A percentile compares a stretch with the other conserved stretches of the same genome.
phyloP scores from a whole-genome alignment of 2,329 filamentous ascomycete genomes.

The Aspergillus fumigatiaffinis region DNA sequence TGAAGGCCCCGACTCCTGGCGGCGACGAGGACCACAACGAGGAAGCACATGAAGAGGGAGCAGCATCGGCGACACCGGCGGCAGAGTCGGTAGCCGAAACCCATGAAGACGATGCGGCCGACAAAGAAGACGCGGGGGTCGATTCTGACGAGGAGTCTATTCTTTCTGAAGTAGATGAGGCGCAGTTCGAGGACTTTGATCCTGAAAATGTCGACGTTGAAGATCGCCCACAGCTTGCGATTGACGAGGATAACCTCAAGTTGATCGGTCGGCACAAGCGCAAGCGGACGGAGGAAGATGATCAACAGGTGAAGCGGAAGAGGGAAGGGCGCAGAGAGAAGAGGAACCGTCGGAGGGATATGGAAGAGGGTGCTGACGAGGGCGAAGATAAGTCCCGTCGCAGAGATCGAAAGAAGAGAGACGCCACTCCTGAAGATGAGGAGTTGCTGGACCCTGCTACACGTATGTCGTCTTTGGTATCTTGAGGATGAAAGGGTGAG shows the following conservation, averaged over 20 bases:
- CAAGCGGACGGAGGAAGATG: constrained; percentile 60
- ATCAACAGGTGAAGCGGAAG: constrained; percentile 66
- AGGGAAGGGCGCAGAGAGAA: constrained; percentile 53
- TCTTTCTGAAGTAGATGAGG: constrained; percentile 62
- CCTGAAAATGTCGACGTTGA: constrained; percentile 58
- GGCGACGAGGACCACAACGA: constrained; percentile 18
- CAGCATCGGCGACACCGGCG: constrained; percentile 6
- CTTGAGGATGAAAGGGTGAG: neutral
- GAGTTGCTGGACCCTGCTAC: constrained; percentile 80
- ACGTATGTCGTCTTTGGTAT: constrained; percentile 48
- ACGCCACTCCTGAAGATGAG: constrained; percentile 62
- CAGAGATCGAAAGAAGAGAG: constrained; percentile 48
- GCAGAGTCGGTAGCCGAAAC: constrained; percentile 24
- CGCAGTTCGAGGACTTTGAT: constrained; percentile 63
- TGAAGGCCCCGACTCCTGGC: constrained; percentile 24
- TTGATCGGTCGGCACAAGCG: constrained; percentile 61
- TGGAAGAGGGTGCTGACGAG: constrained; percentile 51
- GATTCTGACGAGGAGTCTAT: constrained; percentile 59
- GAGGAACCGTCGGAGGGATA: constrained; percentile 69
- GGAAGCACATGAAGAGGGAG: constrained; percentile 3
- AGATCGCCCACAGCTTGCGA: constrained; percentile 54
- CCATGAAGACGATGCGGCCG: constrained; percentile 14
- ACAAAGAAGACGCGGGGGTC: constrained; percentile 31
- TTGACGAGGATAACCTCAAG: constrained; percentile 60
- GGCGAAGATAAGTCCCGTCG: constrained; percentile 47